A percentile compares a stretch with the other conserved stretches of the same genome.
phyloP scores from a whole-genome alignment of 371 early-diverging fungal species.

The Circinella minor region DNA sequence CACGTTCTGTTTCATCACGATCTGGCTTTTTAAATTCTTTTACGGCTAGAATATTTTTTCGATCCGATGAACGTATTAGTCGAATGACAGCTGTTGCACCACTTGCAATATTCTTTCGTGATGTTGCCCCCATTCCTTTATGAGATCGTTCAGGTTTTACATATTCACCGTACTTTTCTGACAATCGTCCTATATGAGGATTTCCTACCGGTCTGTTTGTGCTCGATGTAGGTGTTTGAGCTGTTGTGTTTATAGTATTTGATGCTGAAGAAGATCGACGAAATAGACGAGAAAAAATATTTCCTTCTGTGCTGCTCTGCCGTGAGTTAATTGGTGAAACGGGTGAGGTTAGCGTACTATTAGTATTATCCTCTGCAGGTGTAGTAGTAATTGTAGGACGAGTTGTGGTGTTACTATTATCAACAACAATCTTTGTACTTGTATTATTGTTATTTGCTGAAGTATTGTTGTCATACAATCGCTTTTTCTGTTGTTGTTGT shows the following conservation, averaged over 20 bases:
- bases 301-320: not conserved
- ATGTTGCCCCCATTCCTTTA: slow-evolving; percentile 44
- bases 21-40: slow-evolving; percentile 71
- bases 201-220: too few relatives aligned
- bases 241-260: not conserved
- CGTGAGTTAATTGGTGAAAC: not conserved
- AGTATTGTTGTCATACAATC: not conserved
- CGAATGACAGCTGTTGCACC: slow-evolving; percentile 57
- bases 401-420: not conserved
- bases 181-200: slow-evolving; percentile 13
- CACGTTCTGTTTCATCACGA: slow-evolving; percentile 61
- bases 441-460: not conserved
- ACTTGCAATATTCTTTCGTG: slow-evolving; percentile 44
- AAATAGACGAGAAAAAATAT: slow-evolving; percentile 3
- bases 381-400: not conserved
- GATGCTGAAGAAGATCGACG: slow-evolving; percentile 1
- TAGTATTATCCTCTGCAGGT: not conserved
- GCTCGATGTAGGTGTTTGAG: not conserved
- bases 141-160: slow-evolving; percentile 31
- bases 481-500: slow-evolving; percentile 15
- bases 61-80: slow-evolving; percentile 6
- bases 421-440: not conserved
- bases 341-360: not conserved
- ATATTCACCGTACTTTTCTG: slow-evolving; percentile 50
- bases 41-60: slow-evolving; percentile 36